Conservation (phyloP, 1,284 basidiomycete genomes). For the Sanguinoderma infundibulare region DNA sequence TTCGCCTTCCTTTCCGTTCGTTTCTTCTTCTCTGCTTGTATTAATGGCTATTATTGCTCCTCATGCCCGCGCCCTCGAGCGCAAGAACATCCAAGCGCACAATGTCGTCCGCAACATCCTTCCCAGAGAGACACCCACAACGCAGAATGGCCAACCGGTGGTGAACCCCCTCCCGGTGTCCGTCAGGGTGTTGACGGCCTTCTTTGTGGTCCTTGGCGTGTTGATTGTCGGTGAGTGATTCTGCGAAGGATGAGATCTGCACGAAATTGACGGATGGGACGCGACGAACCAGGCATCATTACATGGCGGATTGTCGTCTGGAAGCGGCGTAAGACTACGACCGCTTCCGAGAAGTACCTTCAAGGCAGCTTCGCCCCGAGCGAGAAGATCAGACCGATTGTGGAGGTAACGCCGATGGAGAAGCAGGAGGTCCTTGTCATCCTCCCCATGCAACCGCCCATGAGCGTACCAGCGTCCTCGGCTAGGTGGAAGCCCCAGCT, state of each 20-base stretch:
- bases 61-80: slow-evolving; percentile 23
- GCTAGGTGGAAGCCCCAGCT: slow-evolving; percentile 25
- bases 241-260: background rate
- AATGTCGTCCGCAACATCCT: slow-evolving; percentile 17
- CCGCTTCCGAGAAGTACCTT: slow-evolving; percentile 25
- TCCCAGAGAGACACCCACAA: slow-evolving; percentile 13
- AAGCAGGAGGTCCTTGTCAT: slow-evolving; percentile 27
- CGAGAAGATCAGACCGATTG: slow-evolving; percentile 28
- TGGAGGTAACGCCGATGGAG: slow-evolving; percentile 23
- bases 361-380: slow-evolving; percentile 23
- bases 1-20: slow-evolving; percentile 17
- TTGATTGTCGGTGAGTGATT: slow-evolving; percentile 36
- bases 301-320: slow-evolving; percentile 38
- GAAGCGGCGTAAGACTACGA: slow-evolving; percentile 26
- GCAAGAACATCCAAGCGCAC: slow-evolving; percentile 10
- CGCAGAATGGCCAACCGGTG: slow-evolving; percentile 20
- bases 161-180: slow-evolving; percentile 31
- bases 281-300: slow-evolving; percentile 31
- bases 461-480: slow-evolving; percentile 17
- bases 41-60: slow-evolving; percentile 32
- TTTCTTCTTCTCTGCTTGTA: slow-evolving; percentile 23
- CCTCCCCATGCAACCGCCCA: slow-evolving; percentile 24
- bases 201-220: slow-evolving; percentile 37
- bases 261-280: background rate
- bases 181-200: slow-evolving; percentile 35